Conservation (phyloP, 805 yeast genomes). For the Saccharomyces mikatae region DNA sequence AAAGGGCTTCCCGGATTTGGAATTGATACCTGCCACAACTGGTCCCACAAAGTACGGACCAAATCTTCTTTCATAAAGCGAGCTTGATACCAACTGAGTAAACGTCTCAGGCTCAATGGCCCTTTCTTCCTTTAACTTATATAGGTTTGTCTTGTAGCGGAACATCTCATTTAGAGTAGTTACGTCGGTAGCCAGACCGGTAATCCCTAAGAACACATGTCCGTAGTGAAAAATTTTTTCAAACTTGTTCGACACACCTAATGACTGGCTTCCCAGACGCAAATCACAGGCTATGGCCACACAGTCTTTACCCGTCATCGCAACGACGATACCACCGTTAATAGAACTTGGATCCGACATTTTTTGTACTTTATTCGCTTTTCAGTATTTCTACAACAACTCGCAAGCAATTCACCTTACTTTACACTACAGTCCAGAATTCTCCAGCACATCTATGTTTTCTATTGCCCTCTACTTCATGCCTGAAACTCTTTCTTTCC, state of each 20-base stretch:
- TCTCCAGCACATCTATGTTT: not conserved
- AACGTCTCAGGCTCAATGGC: constrained; percentile 87
- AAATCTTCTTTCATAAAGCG: constrained; percentile 82
- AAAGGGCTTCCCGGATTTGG: constrained; percentile 76
- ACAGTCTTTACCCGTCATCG: constrained; percentile 98
- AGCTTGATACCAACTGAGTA: constrained; percentile 84
- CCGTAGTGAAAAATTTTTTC: constrained; percentile 87
- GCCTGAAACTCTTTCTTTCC: not conserved
- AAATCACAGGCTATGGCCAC: constrained; percentile 95
- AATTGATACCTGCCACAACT: constrained; percentile 87
- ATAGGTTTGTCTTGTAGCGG: constrained; percentile 77
- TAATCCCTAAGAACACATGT: constrained; percentile 79
- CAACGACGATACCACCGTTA: constrained; percentile 93
- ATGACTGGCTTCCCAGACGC: constrained; percentile 86
- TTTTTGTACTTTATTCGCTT: not conserved
- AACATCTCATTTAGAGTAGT: constrained; percentile 74
- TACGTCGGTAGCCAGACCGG: constrained; percentile 94
- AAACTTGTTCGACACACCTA: constrained; percentile 86
- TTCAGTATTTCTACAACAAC: not conserved
- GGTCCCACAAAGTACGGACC: constrained; percentile 98
- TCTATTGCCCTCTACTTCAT: not conserved
- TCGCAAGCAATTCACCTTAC: not conserved
- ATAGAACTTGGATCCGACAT: constrained; percentile 78
- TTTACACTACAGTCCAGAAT: not conserved
- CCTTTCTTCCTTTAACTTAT: constrained; percentile 86